Evolutionary conservation across 108 stramenopile genomes (phyloP).

Genomic region (Nitzschia sp.): DNA sequence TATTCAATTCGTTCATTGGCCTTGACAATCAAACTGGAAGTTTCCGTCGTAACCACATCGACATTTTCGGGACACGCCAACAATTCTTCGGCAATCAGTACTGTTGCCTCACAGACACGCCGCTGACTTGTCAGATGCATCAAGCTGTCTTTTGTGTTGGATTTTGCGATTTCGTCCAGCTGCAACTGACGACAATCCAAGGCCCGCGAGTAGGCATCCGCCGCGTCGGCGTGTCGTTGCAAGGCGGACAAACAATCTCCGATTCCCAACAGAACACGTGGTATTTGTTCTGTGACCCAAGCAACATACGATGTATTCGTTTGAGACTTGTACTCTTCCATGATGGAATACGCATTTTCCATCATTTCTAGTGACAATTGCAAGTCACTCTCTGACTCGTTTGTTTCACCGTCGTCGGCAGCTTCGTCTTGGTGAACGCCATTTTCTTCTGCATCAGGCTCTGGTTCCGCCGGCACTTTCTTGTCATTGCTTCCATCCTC

Average conservation of each 20-base stretch:
- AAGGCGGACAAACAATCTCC: slow-evolving; percentile 63
- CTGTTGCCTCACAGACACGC: slow-evolving; percentile 59
- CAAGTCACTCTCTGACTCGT: slow-evolving; percentile 47
- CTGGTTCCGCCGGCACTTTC: neutral
- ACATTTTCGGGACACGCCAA: slow-evolving; percentile 58
- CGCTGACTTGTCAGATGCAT: slow-evolving; percentile 51
- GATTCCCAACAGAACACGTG: slow-evolving; percentile 64
- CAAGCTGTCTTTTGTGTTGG: neutral
- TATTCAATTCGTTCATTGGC: slow-evolving; percentile 65
- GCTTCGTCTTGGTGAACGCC: slow-evolving; percentile 24
- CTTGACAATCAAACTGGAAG: slow-evolving; percentile 55
- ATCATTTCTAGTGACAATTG: slow-evolving; percentile 78
- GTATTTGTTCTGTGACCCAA: slow-evolving; percentile 61
- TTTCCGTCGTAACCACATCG: slow-evolving; percentile 70
- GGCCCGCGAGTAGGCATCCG: slow-evolving; percentile 74
- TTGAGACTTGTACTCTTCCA: slow-evolving; percentile 39
- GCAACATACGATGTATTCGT: slow-evolving; percentile 6
- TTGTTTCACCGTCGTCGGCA: slow-evolving; percentile 19
- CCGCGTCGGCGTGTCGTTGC: slow-evolving; percentile 65
- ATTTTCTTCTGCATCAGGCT: neutral
- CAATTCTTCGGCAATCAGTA: slow-evolving; percentile 73
- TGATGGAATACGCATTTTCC: slow-evolving; percentile 68
- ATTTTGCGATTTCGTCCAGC: slow-evolving; percentile 14
- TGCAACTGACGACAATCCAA: slow-evolving; percentile 57
- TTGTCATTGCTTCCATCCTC: neutral